Base-by-base conservation (phyloP, 495 filamentous ascomycete genomes). In the Penicillium longicatenatum region DNA sequence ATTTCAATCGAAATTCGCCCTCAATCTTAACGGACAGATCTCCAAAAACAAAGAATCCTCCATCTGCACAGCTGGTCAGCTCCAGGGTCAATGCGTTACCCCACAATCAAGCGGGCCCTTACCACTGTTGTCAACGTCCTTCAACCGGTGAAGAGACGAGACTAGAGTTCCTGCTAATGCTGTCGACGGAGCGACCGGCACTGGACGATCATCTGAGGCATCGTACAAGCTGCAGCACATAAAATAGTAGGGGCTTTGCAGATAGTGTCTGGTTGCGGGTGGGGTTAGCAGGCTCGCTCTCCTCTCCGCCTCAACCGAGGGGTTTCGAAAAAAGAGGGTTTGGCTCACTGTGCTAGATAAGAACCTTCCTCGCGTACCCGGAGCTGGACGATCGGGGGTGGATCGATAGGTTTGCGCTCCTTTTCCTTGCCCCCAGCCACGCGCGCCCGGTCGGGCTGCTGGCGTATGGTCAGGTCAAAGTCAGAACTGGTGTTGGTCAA, bases 21-120 rank as follows among this genome's bases (percentile, higher is more conserved):
- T 91, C 89, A 19, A 89, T 79, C 69, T 90, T 88, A 24, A 95
- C 85, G 0, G 93, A 97, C 17, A 98, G 75, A 70, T 98, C 94
- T 6, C 90, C 89, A 73, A 96, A 98, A n/a, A 98, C 90, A 59
- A 98, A 98, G 77, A 95, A 98, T 2, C 89, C 92, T 12, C 92
- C 93, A 80, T 97, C 93, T 83, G 30, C 21, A 10, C 17, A 22
- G 9, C 17, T 33, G 26, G 16, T 46, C 11, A 51, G 33, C 10
- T 30, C 48, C 26, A 12, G 0, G 9, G 24, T 49, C 26, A 8
- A 16, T 41, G 6, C 12, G 10, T 43, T 29, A 11, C 19, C 30
- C 20, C n/a, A 37, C 30, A 51, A 17, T 51, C 19, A 29, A n/a
- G 21, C 39, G 70, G 52, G 31, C 31, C 10, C 76, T 68, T 74